These are phyloP conservation scores for Hypoxylon sp. DNA, from an alignment of 2,329 filamentous ascomycete species.

Conservation along the genomic window DNA sequence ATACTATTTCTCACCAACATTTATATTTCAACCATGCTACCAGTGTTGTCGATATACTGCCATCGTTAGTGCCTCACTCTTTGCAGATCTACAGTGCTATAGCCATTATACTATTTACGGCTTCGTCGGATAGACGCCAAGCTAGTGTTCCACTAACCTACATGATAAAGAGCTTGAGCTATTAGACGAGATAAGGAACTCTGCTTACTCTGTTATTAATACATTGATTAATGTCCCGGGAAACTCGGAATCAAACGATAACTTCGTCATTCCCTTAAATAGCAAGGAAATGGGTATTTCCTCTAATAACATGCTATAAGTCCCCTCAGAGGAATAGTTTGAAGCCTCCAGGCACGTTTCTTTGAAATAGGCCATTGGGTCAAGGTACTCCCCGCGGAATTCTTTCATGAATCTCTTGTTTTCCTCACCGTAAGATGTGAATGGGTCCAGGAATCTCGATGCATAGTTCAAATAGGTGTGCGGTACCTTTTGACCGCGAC, in stretches of 20 bases:
- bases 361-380: neutral
- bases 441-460: neutral
- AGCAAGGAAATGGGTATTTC: neutral
- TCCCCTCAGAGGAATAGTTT: neutral
- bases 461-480: conserved; percentile 17
- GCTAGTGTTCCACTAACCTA: neutral
- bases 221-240: neutral
- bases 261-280: neutral
- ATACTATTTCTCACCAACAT: neutral
- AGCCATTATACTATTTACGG: neutral
- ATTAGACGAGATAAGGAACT: neutral
- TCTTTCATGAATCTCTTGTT: conserved; percentile 7
- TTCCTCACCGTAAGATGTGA: neutral
- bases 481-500: conserved; percentile 1
- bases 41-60: neutral
- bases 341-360: neutral
- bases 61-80: neutral
- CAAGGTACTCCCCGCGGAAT: neutral
- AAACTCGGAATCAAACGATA: neutral
- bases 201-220: neutral
- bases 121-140: neutral
- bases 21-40: neutral
- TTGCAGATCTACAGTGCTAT: neutral
- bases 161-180: neutral
- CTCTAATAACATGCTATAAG: neutral